These are phyloP conservation scores for Tolypocladium sp. DNA, from an alignment of 2,329 filamentous ascomycete genomes.

Conservation along the genomic window DNA sequence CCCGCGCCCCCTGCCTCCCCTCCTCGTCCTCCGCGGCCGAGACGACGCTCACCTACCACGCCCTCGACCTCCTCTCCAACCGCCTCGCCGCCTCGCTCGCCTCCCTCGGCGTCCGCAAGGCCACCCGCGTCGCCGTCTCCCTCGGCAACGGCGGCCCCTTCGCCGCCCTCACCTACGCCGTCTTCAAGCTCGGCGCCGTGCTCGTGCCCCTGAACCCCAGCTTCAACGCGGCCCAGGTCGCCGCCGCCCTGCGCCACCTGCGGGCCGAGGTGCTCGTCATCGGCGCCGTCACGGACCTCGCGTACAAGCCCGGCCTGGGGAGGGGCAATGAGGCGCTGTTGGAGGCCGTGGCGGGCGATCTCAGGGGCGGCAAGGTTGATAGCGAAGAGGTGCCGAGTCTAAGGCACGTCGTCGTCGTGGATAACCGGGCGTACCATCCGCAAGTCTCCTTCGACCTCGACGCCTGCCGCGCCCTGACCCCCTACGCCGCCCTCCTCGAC, in stretches of 20 bases:
- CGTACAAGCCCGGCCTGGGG: slow-evolving; percentile 50
- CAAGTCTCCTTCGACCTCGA: slow-evolving; percentile 33
- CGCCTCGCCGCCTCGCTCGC: slow-evolving; percentile 61
- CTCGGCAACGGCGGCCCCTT: slow-evolving; percentile 67
- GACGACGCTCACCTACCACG: slow-evolving; percentile 61
- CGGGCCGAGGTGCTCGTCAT: slow-evolving; percentile 67
- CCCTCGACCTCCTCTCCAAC: slow-evolving; percentile 69
- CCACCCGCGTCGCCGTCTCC: slow-evolving; percentile 8
- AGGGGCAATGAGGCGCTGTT: slow-evolving; percentile 44
- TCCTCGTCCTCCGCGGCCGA: slow-evolving; percentile 45
- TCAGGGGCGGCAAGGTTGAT: slow-evolving; percentile 21
- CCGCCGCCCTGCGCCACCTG: slow-evolving; percentile 69
- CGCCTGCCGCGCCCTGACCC: slow-evolving; percentile 30
- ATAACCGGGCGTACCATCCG: slow-evolving; percentile 56
- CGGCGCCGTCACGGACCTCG: slow-evolving; percentile 77
- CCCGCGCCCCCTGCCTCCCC: slow-evolving; percentile 30
- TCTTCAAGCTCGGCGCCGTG: slow-evolving; percentile 91
- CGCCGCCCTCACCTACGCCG: slow-evolving; percentile 74
- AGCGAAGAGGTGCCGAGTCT: slow-evolving; percentile 56
- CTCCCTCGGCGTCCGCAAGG: slow-evolving; percentile 65
- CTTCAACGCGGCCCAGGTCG: slow-evolving; percentile 74
- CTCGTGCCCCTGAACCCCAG: slow-evolving; percentile 88
- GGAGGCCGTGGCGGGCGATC: slow-evolving; percentile 32
- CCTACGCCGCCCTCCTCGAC: slow-evolving; percentile 31
- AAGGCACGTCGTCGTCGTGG: slow-evolving; percentile 61